These are phyloP conservation scores for Cyamopsis tetragonoloba DNA, from an alignment of 306 rosid genomes.

Conservation along the genomic window DNA sequence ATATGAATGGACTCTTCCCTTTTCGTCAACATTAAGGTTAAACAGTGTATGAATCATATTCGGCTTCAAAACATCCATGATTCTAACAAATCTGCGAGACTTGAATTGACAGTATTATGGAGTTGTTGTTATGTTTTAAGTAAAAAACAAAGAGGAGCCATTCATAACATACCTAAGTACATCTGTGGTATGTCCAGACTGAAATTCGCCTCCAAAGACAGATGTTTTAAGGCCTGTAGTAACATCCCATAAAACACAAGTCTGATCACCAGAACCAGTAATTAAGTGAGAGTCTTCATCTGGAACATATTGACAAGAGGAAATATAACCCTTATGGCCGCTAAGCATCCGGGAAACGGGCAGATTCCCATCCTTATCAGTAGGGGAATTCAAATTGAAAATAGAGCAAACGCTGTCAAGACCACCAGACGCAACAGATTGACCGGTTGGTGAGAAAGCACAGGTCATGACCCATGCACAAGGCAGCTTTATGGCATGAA, in stretches of 20 bases:
- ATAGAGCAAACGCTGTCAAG: slow-evolving; percentile 96
- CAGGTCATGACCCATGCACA: slow-evolving; percentile 99
- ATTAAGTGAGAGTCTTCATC: slow-evolving; percentile 87
- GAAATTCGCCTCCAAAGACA: slow-evolving; percentile 98
- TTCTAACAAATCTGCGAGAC: not conserved
- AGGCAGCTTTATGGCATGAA: slow-evolving; percentile 85
- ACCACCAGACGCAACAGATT: slow-evolving; percentile 93
- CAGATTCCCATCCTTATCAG: slow-evolving; percentile 70
- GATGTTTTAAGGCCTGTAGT: slow-evolving; percentile 92
- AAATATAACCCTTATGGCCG: slow-evolving; percentile 95
- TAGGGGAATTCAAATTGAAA: slow-evolving; percentile 83
- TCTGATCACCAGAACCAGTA: slow-evolving; percentile 92
- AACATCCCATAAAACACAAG: slow-evolving; percentile 94
- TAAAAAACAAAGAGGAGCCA: not conserved
- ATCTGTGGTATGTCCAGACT: slow-evolving; percentile 93
- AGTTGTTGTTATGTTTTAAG: not conserved
- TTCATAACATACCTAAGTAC: slow-evolving; percentile 64
- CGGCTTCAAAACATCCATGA: slow-evolving; percentile 4
- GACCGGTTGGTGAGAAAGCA: slow-evolving; percentile 92
- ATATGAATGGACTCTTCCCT: not conserved
- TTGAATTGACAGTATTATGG: not conserved
- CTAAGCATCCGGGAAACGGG: slow-evolving; percentile 69
- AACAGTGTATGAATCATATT: not conserved
- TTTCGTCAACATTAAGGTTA: not conserved
- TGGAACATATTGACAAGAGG: slow-evolving; percentile 93